Evolutionary conservation across 768 basidiomycete species (phyloP).

Genomic region (Phaffia australis): DNA sequence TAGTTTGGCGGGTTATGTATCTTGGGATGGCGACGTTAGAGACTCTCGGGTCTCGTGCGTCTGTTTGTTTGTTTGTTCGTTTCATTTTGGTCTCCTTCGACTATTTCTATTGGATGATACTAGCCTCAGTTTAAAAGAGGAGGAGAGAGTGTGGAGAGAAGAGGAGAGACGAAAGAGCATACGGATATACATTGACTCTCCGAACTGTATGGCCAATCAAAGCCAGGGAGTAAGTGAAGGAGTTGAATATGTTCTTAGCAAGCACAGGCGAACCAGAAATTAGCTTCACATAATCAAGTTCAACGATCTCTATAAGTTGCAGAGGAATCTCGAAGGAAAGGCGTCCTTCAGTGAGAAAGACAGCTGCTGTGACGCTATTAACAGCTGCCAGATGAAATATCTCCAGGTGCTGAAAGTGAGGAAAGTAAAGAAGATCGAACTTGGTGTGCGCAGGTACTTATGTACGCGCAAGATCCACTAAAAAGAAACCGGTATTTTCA

Average conservation of each 20-base stretch:
- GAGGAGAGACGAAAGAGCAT: background rate
- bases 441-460: no score
- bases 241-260: background rate
- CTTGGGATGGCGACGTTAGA: conserved; percentile 26
- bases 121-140: background rate
- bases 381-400: conserved; percentile 13
- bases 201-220: conserved; percentile 30
- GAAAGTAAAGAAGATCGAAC: no score
- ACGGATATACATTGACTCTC: conserved; percentile 32
- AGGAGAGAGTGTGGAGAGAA: background rate
- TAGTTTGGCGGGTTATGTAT: conserved; percentile 23
- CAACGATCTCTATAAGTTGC: conserved; percentile 12
- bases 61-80: no score
- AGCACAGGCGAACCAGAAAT: conserved; percentile 28
- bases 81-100: background rate
- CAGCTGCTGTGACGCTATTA: conserved; percentile 1
- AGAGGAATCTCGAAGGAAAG: conserved; percentile 11
- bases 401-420: conserved; percentile 8
- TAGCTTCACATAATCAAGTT: conserved; percentile 14
- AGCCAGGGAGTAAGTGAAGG: background rate
- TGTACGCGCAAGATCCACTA: no score
- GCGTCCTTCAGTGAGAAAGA: conserved; percentile 6
- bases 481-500: no score
- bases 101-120: no score
- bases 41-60: conserved; percentile 20